These are phyloP conservation scores for Rhodomyrtus psidioides DNA, from an alignment of 441 rosid genomes.

Conservation along the genomic window DNA sequence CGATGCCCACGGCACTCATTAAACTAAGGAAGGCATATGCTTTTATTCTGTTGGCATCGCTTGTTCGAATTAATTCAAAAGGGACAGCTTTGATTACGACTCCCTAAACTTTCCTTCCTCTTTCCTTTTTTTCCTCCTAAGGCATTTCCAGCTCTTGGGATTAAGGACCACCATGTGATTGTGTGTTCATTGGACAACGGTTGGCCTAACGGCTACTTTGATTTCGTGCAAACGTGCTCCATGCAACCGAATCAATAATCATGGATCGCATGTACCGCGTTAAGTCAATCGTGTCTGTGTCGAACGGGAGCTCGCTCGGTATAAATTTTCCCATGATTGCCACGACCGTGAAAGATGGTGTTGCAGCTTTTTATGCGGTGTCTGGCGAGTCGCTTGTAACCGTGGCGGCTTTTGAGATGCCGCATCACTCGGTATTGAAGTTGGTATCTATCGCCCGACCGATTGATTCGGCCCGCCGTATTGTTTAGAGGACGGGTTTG, in stretches of 20 bases:
- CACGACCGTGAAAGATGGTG: not conserved
- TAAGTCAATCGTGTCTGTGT: not conserved
- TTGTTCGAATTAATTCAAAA: not conserved
- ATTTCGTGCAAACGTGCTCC: not conserved
- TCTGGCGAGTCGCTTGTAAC: not conserved
- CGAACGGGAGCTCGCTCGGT: no score
- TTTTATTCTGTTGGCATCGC: not conserved
- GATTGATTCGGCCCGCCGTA: not conserved
- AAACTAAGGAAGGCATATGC: not conserved
- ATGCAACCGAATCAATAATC: not conserved
- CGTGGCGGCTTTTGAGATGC: not conserved
- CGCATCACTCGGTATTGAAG: rapidly evolving
- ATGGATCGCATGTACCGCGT: not conserved
- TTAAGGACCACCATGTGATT: not conserved
- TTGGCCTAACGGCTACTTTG: not conserved
- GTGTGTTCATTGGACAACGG: not conserved
- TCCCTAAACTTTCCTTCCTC: not conserved
- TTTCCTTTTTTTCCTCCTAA: no score
- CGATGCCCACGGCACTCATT: not conserved
- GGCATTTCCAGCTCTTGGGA: not conserved
- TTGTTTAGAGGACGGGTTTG: not conserved
- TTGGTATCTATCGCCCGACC: not conserved
- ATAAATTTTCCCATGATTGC: not conserved
- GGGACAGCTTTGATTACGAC: not conserved
- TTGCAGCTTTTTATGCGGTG: not conserved